These are phyloP conservation scores for Metschnikowia aberdeeniae DNA, from an alignment of 805 yeast species.

Conservation along the genomic window DNA sequence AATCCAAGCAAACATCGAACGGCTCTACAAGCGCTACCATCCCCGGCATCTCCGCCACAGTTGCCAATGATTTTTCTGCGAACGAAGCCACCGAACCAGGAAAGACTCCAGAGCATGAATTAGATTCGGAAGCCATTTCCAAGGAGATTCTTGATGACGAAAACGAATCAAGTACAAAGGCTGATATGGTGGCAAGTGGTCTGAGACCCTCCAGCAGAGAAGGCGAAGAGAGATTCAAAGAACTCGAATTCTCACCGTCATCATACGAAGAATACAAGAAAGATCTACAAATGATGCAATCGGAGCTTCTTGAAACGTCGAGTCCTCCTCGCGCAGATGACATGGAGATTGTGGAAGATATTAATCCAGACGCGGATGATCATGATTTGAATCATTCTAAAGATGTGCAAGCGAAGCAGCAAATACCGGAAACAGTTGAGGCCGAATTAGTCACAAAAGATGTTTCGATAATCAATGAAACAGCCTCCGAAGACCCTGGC, in stretches of 20 bases:
- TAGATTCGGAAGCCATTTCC: not conserved
- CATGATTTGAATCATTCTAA: not conserved
- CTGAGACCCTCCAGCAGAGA: slow-evolving; percentile 1
- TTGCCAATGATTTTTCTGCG: not conserved
- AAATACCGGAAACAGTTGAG: not conserved
- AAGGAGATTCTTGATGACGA: not conserved
- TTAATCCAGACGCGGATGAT: not conserved
- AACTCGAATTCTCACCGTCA: slow-evolving; percentile 10
- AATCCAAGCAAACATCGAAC: not conserved
- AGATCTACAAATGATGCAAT: slow-evolving; percentile 11
- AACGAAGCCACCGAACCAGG: not conserved
- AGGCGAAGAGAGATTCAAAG: not conserved
- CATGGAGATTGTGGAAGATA: not conserved
- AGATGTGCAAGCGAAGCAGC: not conserved
- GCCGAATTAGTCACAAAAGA: not conserved
- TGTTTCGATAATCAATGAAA: slow-evolving; percentile 1
- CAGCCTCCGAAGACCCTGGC: slow-evolving; percentile 1
- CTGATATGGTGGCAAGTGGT: not conserved
- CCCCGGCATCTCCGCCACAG: not conserved
- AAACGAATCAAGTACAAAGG: not conserved
- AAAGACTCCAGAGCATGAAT: not conserved
- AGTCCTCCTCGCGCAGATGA: not conserved
- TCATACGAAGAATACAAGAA: slow-evolving; percentile 15
- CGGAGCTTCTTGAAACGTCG: slow-evolving; percentile 7
- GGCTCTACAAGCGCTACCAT: not conserved